Evolutionary conservation across 768 basidiomycete species (phyloP), one percentile per base, ranked within the genome.

Genomic region (Suillus variegatus): DNA sequence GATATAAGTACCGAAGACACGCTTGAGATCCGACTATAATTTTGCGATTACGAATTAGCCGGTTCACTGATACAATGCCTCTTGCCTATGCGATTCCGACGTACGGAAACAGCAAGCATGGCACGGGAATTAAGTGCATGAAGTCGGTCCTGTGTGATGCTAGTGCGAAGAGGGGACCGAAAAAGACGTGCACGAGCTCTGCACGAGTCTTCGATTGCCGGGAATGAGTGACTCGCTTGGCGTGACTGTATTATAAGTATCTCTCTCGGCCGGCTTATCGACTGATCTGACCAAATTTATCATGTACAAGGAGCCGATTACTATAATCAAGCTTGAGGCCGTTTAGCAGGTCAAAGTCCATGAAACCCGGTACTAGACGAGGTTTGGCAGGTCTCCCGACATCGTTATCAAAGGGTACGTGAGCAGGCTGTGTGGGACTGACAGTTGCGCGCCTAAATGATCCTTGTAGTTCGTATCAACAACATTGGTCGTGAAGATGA

Each of bases 1-100:
- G 16, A 3, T 43, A 60, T 60, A 60, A 60, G 28, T 60, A 60
- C 25, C 41, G 40, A n/a, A 43, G 10, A 44, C 16, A 28, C 2
- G 9, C 7, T n/a, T 18, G 18, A 41, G 28, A 43, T 64, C 62
- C 36, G 65, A 25, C 36, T 46, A 25, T 36, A 38, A 51, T 62
- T 12, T 16, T n/a, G 28, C 9, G 63, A 32, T 46, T 41, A 32
- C 64, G 62, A 64, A 18, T 60, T 43, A 40, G 9, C 51, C 46
- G 46, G 44, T 46, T n/a, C 20, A 9, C 32, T 32, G 32, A n/a
- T 44, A 44, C 32, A 32, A 32, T 32, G 32, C 20, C 43, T 44
- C 43, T 32, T 32, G 32, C 32, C 32, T 32, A 32, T 32, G 32
- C 32, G 32, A 32, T 7, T 43, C 32, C 32, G 32, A 32, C 32